Evolutionary conservation across 805 yeast genomes (phyloP).

Genomic region (Citeromyces matritensis): DNA sequence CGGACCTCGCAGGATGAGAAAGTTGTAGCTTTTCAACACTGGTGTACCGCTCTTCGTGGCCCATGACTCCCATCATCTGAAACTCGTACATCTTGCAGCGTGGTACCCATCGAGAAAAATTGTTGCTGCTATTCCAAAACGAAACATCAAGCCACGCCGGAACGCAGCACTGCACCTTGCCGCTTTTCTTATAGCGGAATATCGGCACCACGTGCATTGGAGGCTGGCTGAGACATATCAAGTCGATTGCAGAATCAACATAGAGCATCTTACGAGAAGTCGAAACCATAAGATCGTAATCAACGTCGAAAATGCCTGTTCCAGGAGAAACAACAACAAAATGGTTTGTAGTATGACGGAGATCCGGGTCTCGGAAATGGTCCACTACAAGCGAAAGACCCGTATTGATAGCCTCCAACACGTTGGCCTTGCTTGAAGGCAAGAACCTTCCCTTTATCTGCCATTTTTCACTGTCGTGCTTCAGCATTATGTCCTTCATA

Average conservation of each 20-base stretch:
- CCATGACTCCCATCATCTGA: slow-evolving; percentile 98
- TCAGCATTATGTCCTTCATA: slow-evolving; percentile 54
- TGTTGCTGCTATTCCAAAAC: slow-evolving; percentile 57
- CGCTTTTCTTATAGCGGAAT: slow-evolving; percentile 51
- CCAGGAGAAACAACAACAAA: slow-evolving; percentile 83
- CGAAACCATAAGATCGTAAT: slow-evolving; percentile 55
- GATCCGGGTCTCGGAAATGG: slow-evolving; percentile 71
- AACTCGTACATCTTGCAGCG: slow-evolving; percentile 86
- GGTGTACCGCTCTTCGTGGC: slow-evolving; percentile 64
- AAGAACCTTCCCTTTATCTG: slow-evolving; percentile 47
- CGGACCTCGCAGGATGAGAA: slow-evolving; percentile 17
- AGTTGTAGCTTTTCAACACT: slow-evolving; percentile 43
- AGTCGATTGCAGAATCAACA: slow-evolving; percentile 77
- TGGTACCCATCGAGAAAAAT: slow-evolving; percentile 69
- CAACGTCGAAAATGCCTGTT: slow-evolving; percentile 86
- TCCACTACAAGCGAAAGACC: slow-evolving; percentile 68
- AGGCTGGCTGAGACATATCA: slow-evolving; percentile 77
- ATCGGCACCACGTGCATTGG: slow-evolving; percentile 89
- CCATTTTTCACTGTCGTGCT: slow-evolving; percentile 18
- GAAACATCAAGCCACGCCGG: slow-evolving; percentile 96
- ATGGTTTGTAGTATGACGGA: slow-evolving; percentile 85
- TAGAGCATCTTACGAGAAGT: slow-evolving; percentile 65
- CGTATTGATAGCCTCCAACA: slow-evolving; percentile 75
- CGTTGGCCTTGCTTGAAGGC: slow-evolving; percentile 82
- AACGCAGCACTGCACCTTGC: slow-evolving; percentile 51